Conservation (phyloP, 2,329 filamentous ascomycete genomes). For the Myriosclerotinia duriaeana region DNA sequence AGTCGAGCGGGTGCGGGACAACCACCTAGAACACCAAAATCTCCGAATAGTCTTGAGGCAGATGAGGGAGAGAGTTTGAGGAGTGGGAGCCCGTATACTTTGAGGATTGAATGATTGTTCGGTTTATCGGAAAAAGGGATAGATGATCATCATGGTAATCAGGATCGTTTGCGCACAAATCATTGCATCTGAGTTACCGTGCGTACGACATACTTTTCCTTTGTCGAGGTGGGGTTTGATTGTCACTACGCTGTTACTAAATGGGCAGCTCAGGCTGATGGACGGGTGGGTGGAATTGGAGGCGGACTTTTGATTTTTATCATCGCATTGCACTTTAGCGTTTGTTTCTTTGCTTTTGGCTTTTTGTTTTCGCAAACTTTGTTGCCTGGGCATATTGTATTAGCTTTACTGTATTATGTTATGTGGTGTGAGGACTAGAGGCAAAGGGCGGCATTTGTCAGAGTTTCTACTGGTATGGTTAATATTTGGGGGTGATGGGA, state of each 20-base stretch:
- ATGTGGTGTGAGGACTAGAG: background rate
- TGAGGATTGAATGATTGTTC: slow-evolving; percentile 30
- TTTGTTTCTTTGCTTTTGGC: background rate
- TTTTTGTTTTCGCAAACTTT: background rate
- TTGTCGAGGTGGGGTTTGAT: background rate
- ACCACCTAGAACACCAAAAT: slow-evolving; percentile 3
- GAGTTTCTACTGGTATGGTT: background rate
- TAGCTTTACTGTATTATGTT: background rate
- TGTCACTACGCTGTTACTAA: background rate
- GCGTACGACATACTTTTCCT: background rate
- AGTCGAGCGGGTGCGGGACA: slow-evolving; percentile 23
- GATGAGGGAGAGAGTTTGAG: slow-evolving; percentile 26
- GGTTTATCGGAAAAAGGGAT: background rate
- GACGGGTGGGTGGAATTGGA: background rate
- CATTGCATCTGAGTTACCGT: too few relatives aligned
- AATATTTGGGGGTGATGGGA: background rate
- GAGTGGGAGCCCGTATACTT: slow-evolving; percentile 32
- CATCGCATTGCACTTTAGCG: slow-evolving; percentile 6
- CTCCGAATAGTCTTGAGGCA: slow-evolving; percentile 25
- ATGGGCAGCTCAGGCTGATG: background rate
- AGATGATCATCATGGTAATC: background rate
- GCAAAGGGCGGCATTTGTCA: background rate
- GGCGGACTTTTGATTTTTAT: background rate
- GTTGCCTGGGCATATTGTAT: background rate
- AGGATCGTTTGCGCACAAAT: background rate